Evolutionary conservation across 2,329 filamentous ascomycete genomes (phyloP), one percentile per base, ranked within the genome.

Genomic region (Fusarium bulbicola): DNA sequence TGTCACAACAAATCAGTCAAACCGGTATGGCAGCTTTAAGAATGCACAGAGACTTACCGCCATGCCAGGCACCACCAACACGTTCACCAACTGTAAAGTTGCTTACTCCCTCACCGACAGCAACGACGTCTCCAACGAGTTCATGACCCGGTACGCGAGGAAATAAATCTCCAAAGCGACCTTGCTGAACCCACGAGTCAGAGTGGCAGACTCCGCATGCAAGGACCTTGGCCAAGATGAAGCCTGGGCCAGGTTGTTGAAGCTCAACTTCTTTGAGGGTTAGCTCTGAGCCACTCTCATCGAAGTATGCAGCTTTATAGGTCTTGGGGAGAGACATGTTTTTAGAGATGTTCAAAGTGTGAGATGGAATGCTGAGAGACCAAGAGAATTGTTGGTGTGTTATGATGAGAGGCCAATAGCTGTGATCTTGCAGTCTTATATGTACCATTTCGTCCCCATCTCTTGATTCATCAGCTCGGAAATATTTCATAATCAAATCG

Each of bases 121-220:
- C 87, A 20, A 89, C 90, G 5, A 95, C 84, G 18, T 89, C 87
- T 13, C 92, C 92, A 63, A 94, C 87, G 28, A 91, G 82, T 79
- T 95, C 92, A 81, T 95, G 92, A 18, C 93, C 93, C 1, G 91
- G 89, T 3, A 90, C 81, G 5, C 89, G 86, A 3, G 92, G 92
- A 74, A 88, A 91, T 11, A 85, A 75, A 52, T 88, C 85, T 13
- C 88, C 88, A 34, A 92, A 82, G 6, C 80, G 74, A 34, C 89
- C 89, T 5, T 77, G 45, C 49, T 86, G 83, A 2, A 88, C 80
- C 59, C 79, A 81, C 14, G 81, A 67, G 74, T 94, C 92, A 1
- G 87, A 88, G 79, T 90, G 90, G 80, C 92, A 95, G 52, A 95
- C 87, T 42, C 92, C 92, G 73, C 90, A 93, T 7, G 92, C 92